Base-by-base conservation (phyloP, 441 rosid species). In the Aleurites moluccanus region DNA sequence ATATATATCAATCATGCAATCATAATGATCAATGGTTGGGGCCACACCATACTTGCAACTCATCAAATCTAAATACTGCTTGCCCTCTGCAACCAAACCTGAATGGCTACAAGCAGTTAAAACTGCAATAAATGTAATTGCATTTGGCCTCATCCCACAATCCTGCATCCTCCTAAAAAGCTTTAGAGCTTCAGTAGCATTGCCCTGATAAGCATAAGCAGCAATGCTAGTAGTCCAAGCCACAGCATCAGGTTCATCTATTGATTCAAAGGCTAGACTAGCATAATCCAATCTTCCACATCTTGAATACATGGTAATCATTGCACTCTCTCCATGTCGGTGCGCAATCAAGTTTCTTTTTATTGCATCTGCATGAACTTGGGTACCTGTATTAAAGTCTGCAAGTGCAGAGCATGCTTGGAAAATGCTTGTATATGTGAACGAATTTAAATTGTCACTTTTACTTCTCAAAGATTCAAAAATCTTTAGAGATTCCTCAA, bases 21-120 rank as follows among this genome's bases (percentile, higher is more conserved):
- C 79, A 78, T 82, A 90, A 83, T 93, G 97, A 80, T 89, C 94
- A 1, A 83, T 85, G 52, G 87, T 86, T 49, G 94, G 91, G 69
- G 80, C 80, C 80, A 91, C 70, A 7, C 80, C 69, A 69, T 85
- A 85, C 45, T 77, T 74, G 73, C 72, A 79, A 75, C 80, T 73
- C 97, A 93, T 91, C 50, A 61, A 67, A 38, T 53, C 73, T 64
- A 89, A 86, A 70, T 80, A 86, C 33, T 81, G 82, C 67, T 80
- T 80, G 72, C 97, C 98, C 80, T 86, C 85, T 42, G 77, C 84
- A 13, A 85, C 81, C 76, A 93, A 65, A 50, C 96, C 97, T 7
- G 91, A 86, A 85, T 93, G 96, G 80, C 98, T 90, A 66, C 96
- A 93, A 3, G 93, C 91, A 47, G 89, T 88, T 81, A 93, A 77